phyloP scores from a whole-genome alignment of 495 filamentous ascomycete genomes.

The Apodospora peruviana region DNA sequence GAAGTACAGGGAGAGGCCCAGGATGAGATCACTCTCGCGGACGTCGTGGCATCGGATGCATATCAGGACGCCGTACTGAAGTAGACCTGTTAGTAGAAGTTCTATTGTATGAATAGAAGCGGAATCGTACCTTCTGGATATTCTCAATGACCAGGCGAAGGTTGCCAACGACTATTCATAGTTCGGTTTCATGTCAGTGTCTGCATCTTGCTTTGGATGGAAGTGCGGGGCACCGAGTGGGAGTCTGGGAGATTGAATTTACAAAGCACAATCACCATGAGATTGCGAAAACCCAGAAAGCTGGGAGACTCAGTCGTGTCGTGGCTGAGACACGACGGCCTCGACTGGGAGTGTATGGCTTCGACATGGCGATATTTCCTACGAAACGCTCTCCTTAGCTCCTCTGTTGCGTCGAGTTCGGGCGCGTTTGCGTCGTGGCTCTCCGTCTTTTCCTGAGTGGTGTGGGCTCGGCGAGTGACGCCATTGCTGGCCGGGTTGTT shows the following conservation, averaged over 20 bases:
- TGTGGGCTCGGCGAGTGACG: slow-evolving; percentile 11
- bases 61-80: slow-evolving; percentile 86
- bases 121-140: slow-evolving; percentile 71
- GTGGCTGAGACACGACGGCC: slow-evolving; percentile 77
- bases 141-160: slow-evolving; percentile 93
- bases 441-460: not conserved
- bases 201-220: not conserved
- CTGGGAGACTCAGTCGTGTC: slow-evolving; percentile 69
- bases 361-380: slow-evolving; percentile 81
- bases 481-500: slow-evolving; percentile 11
- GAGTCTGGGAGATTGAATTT: slow-evolving; percentile 18
- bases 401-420: slow-evolving; percentile 12
- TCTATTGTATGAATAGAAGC: slow-evolving; percentile 1
- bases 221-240: not conserved
- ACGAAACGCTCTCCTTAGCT: slow-evolving; percentile 20
- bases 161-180: slow-evolving; percentile 73
- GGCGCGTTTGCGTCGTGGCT: slow-evolving; percentile 4
- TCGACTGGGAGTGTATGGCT: slow-evolving; percentile 67
- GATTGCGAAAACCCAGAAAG: slow-evolving; percentile 88
- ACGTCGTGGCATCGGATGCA: slow-evolving; percentile 90
- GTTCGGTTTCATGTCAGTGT: not conserved
- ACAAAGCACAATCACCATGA: slow-evolving; percentile 94
- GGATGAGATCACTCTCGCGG: slow-evolving; percentile 65
- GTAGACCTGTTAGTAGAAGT: slow-evolving; percentile 15
- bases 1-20: slow-evolving; percentile 71